These are phyloP conservation scores for Xylariaceae sp. DNA, from an alignment of 2,329 filamentous ascomycete species.

Conservation along the genomic window DNA sequence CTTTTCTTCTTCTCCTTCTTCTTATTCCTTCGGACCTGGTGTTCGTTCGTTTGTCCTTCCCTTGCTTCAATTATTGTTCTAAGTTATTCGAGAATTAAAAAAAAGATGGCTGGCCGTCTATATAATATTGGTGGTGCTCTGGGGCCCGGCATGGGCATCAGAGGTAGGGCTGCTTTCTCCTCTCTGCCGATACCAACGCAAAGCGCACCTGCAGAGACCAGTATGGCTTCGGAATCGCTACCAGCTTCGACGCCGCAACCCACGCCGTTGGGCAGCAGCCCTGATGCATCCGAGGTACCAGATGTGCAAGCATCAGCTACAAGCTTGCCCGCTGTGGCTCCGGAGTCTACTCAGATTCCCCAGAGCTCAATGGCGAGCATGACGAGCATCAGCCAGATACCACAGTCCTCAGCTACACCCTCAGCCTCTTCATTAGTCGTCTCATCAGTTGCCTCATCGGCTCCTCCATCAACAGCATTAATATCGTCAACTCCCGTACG, in stretches of 20 bases:
- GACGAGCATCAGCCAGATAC: background rate
- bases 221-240: slow-evolving; percentile 6
- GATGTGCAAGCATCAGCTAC: slow-evolving; percentile 9
- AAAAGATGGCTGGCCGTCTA: slow-evolving; percentile 30
- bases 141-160: slow-evolving; percentile 16
- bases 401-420: background rate
- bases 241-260: slow-evolving; percentile 1
- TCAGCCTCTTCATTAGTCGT: no score
- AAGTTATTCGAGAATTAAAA: background rate
- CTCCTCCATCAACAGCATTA: background rate
- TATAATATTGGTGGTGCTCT: slow-evolving; percentile 22
- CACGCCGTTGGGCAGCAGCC: background rate
- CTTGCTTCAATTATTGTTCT: no score
- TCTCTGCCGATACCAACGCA: slow-evolving; percentile 9
- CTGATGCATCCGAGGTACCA: slow-evolving; percentile 4
- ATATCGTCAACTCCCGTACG: no score
- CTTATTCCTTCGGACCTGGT: slow-evolving; percentile 29
- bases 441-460: slow-evolving; percentile 2
- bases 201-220: slow-evolving; percentile 1
- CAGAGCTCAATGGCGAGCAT: slow-evolving; percentile 9
- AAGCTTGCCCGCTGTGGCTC: background rate
- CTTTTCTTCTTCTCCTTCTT: background rate
- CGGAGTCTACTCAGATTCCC: slow-evolving; percentile 3
- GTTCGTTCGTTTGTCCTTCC: slow-evolving; percentile 20
- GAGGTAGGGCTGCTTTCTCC: slow-evolving; percentile 10